phyloP scores from a whole-genome alignment of 164 flowering plant species.

The Aristolochia californica region DNA sequence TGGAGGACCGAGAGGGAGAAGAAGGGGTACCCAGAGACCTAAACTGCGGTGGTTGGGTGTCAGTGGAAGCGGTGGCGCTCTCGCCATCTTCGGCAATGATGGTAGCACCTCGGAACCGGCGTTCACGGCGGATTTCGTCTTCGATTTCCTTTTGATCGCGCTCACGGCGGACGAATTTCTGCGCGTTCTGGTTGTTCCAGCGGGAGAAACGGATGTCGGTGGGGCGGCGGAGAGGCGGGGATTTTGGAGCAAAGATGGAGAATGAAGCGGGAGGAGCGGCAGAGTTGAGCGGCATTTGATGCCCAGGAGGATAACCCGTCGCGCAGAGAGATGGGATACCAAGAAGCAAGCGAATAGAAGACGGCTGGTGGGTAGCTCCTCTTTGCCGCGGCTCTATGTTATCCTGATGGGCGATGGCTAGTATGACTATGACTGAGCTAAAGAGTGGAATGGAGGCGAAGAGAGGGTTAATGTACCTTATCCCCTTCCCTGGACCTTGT shows the following conservation, averaged over 20 bases:
- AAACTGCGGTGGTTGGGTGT: constrained; percentile 14
- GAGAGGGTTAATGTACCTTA: too few species aligned
- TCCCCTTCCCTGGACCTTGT: too few species aligned
- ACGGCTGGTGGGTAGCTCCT: too few species aligned
- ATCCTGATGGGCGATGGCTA: too few species aligned
- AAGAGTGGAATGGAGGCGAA: too few species aligned
- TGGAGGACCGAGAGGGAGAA: constrained; percentile 58
- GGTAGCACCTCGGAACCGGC: constrained; percentile 49
- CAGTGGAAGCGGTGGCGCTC: constrained; percentile 11
- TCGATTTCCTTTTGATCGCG: constrained; percentile 60
- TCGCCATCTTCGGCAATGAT: constrained; percentile 27
- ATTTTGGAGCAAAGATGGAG: constrained; percentile 43
- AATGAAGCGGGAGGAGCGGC: constrained; percentile 19
- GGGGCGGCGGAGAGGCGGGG: constrained; percentile 23
- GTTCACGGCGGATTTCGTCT: constrained; percentile 53
- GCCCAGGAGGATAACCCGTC: too few species aligned
- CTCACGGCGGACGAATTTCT: constrained; percentile 30
- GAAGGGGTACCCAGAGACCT: constrained; percentile 75
- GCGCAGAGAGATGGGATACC: too few species aligned
- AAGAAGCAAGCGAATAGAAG: too few species aligned
- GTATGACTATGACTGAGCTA: too few species aligned
- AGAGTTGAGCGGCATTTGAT: constrained; percentile 6
- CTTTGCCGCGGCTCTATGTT: too few species aligned
- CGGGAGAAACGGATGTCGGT: constrained; percentile 66
- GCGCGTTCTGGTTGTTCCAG: constrained; percentile 91